Conservation (phyloP, 176 grass and related monocot genomes). For the Lolium rigidum region DNA sequence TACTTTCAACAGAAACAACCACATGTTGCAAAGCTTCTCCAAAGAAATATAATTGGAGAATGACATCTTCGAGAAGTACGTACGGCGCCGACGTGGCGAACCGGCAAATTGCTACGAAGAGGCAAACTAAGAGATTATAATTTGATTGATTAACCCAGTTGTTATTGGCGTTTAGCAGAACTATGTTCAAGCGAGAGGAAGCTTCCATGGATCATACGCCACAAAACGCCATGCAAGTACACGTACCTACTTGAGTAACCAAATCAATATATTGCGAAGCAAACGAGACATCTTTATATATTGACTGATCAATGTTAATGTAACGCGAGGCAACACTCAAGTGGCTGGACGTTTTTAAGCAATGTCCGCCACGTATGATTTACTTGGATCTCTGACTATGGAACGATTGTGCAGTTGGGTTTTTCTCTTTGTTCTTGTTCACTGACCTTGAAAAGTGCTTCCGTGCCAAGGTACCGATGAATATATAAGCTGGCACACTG, state of each 20-base stretch:
- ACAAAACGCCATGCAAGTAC: background rate
- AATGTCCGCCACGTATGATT: slow-evolving; percentile 10
- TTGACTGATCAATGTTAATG: background rate
- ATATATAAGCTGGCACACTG: background rate
- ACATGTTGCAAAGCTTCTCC: background rate
- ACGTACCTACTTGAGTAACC: background rate
- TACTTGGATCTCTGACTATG: background rate
- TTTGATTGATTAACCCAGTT: background rate
- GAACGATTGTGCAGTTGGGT: background rate
- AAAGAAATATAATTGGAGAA: background rate
- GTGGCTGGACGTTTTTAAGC: slow-evolving; percentile 9
- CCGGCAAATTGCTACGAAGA: background rate
- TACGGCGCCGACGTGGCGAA: background rate
- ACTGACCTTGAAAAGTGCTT: background rate
- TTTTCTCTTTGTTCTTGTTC: background rate
- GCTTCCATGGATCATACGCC: slow-evolving; percentile 1
- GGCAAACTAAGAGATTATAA: background rate
- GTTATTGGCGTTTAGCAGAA: background rate
- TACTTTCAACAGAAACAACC: background rate
- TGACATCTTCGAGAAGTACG: no score
- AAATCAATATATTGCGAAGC: background rate
- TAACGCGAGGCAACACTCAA: background rate
- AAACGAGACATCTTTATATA: background rate
- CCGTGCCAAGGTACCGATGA: background rate
- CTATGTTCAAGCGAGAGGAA: background rate